These are phyloP conservation scores for Clonostachys byssicola DNA, from an alignment of 2,329 filamentous ascomycete species.

Conservation along the genomic window DNA sequence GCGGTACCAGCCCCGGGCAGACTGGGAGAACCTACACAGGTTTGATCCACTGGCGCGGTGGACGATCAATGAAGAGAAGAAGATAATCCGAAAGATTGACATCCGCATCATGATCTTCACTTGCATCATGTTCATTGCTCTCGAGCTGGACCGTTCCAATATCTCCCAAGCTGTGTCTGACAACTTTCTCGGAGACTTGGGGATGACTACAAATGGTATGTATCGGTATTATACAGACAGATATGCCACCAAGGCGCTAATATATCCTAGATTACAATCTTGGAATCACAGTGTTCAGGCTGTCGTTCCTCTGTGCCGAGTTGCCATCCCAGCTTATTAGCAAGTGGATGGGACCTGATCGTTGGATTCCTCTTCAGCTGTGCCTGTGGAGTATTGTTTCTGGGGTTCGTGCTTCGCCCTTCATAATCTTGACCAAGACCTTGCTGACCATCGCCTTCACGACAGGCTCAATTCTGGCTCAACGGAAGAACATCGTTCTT, in stretches of 20 bases:
- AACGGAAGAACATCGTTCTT: slow-evolving; percentile 23
- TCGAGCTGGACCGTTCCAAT: slow-evolving; percentile 46
- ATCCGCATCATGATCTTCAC: background rate
- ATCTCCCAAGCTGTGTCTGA: slow-evolving; percentile 41
- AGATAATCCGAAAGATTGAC: slow-evolving; percentile 19
- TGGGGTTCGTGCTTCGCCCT: background rate
- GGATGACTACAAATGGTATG: slow-evolving; percentile 31
- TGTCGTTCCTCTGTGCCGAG: slow-evolving; percentile 24
- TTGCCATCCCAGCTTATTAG: slow-evolving; percentile 57
- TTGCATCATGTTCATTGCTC: slow-evolving; percentile 29
- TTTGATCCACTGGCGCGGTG: slow-evolving; percentile 28
- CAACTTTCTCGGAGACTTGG: slow-evolving; percentile 37
- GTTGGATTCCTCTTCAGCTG: slow-evolving; percentile 58
- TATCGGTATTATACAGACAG: background rate
- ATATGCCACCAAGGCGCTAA: too few species aligned
- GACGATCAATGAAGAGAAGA: slow-evolving; percentile 26
- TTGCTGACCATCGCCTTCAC: too few species aligned
- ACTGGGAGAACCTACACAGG: slow-evolving; percentile 30
- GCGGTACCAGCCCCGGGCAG: slow-evolving; percentile 17
- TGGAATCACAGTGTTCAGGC: slow-evolving; percentile 22
- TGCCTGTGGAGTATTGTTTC: slow-evolving; percentile 51
- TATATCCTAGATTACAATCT: slow-evolving; percentile 18
- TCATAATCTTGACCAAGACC: too few species aligned
- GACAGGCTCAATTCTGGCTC: slow-evolving; percentile 16
- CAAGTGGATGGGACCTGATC: slow-evolving; percentile 54